Evolutionary conservation across 2,329 filamentous ascomycete genomes (phyloP), one percentile per base, ranked within the genome.

Genomic region (Sporothrix curviconia): DNA sequence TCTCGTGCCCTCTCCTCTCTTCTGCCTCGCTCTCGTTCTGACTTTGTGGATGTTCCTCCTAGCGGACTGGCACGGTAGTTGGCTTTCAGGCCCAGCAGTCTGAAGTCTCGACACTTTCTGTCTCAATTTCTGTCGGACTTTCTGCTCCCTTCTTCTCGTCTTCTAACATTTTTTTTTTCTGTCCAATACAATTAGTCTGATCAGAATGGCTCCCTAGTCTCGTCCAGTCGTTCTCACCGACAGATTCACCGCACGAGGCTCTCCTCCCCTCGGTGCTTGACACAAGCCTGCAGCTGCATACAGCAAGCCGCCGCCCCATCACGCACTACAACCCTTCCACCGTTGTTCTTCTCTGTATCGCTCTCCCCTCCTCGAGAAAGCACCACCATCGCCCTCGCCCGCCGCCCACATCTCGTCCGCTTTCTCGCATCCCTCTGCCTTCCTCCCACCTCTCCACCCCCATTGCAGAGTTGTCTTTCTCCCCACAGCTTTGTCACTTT

Each of bases 1-100:
- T 46, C 51, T 39, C 47, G 44, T 58, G 54, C 44, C 46, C 43
- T 8, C 37, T 28, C 22, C 14, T 47, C 19, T 12, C 51, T 43
- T 12, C 28, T 15, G 50, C 32, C 24, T 47, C 43, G 9, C 9
- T 30, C 12, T 36, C 19, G 7, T 44, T 19, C 7, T 36, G 19
- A 14, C 14, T 25, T 36, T 46, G 51, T 9, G 34, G 49, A 39
- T 8, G 12, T 11, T 15, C 19, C 47, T 25, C 37, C 32, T 22
- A 34, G 25, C 37, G 22, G n/a, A n/a, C n/a, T n/a, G 50, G 9
- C 25, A 22, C 50, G 50, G 37, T 17, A 42, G n/a, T n/a, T n/a
- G n/a, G 11, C 37, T 8, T 32, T 30, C 17, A 12, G 42, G 12
- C 5, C 50, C 11, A 22, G 32, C 34, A 39, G n/a, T n/a, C n/a